Evolutionary conservation across 2,329 filamentous ascomycete species (phyloP).

Genomic region (Coleophoma cylindrospora): DNA sequence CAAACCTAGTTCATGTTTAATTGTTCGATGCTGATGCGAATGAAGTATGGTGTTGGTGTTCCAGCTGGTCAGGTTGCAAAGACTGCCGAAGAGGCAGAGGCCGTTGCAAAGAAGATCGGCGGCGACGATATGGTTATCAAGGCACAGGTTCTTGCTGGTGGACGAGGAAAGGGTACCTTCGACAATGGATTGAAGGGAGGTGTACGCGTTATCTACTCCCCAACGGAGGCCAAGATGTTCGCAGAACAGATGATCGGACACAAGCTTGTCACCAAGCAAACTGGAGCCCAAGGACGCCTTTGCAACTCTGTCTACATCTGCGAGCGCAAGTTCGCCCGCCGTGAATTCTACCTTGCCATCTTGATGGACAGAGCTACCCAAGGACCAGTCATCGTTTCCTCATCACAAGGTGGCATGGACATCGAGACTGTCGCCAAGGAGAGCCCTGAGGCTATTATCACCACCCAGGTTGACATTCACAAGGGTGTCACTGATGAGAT

Average conservation of each 20-base stretch:
- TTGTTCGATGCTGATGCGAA: conserved; percentile 21
- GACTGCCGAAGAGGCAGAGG: conserved; percentile 81
- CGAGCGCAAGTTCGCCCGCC: conserved; percentile 98
- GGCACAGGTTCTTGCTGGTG: conserved; percentile 96
- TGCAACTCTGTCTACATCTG: conserved; percentile 99
- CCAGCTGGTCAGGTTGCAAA: conserved; percentile 85
- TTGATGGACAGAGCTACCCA: conserved; percentile 95
- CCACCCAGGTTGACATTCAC: conserved; percentile 91
- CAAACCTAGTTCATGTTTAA: not conserved
- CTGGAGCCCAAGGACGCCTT: conserved; percentile 84
- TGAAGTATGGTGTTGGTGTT: conserved; percentile 90
- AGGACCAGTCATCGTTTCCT: conserved; percentile 92
- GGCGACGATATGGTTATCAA: conserved; percentile 99
- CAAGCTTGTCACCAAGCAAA: conserved; percentile 99
- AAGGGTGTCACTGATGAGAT: conserved; percentile 93
- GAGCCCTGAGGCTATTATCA: conserved; percentile 91
- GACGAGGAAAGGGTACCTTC: conserved; percentile 95
- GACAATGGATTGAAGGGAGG: conserved; percentile 98
- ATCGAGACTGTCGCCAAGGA: conserved; percentile 99
- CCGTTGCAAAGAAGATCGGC: conserved; percentile 84
- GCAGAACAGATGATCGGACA: conserved; percentile 99
- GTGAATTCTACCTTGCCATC: conserved; percentile 98
- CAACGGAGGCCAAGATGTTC: conserved; percentile 94
- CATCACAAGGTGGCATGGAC: conserved; percentile 98
- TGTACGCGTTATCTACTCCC: conserved; percentile 98